Evolutionary conservation across 2,329 filamentous ascomycete species (phyloP), one percentile per base, ranked within the genome.

Genomic region (Cercospora sp.): DNA sequence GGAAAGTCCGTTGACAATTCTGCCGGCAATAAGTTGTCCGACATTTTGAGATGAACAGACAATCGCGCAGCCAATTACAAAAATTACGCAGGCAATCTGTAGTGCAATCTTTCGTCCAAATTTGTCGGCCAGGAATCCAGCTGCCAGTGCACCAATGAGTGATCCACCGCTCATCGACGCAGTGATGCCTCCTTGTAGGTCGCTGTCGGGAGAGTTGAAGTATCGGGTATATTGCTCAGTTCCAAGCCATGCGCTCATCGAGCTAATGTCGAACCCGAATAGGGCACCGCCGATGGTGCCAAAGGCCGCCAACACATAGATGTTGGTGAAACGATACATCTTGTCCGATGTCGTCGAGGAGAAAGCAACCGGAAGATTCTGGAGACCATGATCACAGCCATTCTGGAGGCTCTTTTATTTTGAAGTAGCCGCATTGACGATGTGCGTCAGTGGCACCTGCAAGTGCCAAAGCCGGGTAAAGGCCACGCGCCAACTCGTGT

Each of bases 241-340:
- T 28, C 87, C 88, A 20, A 92, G 81, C 68, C 79, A 80, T 20
- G 79, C 79, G 63, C 86, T 88, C 89, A 92, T 91, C 36, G 87
- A 90, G 65, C 85, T 87, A 74, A 93, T 91, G 80, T 92, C 90
- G 77, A 92, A 92, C 73, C 69, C 69, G 30, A 93, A 92, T 26
- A 92, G 82, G 20, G 86, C 87, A 75, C 90, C 90, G 73, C 90
- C 89, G 81, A 83, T 82, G 70, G 86, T 83, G 75, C 85, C 82
- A 75, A 86, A 84, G 74, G 83, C 83, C 64, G 85, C 83, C 69
- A 87, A 84, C 61, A 82, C 79, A 75, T 87, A 87, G 74, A 87
- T 84, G 70, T 87, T 87, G 23, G 57, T 63, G 55, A 70, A 68
- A 18, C 64, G 69, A 70, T 67, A 68, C 12, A 83, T 77, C 36